Base-by-base conservation (phyloP, 768 basidiomycete species). In the Pleurotus tuber-regium region DNA sequence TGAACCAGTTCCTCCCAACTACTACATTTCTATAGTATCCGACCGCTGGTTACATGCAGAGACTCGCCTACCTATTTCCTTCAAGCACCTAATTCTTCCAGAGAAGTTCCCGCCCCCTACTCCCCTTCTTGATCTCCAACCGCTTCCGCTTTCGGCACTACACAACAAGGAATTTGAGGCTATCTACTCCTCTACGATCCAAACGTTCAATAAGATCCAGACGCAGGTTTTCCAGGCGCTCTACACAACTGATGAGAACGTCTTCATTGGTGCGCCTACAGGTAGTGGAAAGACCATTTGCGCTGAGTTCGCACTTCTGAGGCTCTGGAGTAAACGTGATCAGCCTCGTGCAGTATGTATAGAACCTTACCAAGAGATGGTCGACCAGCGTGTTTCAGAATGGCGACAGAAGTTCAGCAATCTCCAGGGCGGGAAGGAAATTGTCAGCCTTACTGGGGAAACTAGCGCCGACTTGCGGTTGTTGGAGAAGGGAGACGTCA, bases 141-240 rank as follows among this genome's bases (percentile, higher is more conserved):
- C 89, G 0, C 79, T 98, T 0, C 95, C 97, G 0, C 76, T 97
- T 11, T 84, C 90, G 0, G 95, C 94, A 0, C 75, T 99, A 3
- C 93, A 96, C 67, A 97, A 97, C 78, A 84, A 87, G 61, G 91
- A 94, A 54, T 98, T 86, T 58, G 92, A 98, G 66, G 76, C 77
- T 1, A 80, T 98, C 36, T 99, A 98, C 66, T 80, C 84, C 1
- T 80, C 78, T 14, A 82, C 82, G 0, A 85, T 98, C 57, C 77
- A 83, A 54, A 84, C 83, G 0, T 98, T 98, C 78, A 98, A 98
- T 80, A 99, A 98, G 70, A 98, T 98, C 55, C 97, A 98, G 65
- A 98, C 93, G 0, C 97, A 98, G 68, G 95, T 97, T 39, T 98
- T 99, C 86, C 94, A 98, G 60, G 95, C 96, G 0, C 76, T 99